These are phyloP conservation scores for Colletotrichum musae DNA, from an alignment of 2,329 filamentous ascomycete species.

Conservation along the genomic window DNA sequence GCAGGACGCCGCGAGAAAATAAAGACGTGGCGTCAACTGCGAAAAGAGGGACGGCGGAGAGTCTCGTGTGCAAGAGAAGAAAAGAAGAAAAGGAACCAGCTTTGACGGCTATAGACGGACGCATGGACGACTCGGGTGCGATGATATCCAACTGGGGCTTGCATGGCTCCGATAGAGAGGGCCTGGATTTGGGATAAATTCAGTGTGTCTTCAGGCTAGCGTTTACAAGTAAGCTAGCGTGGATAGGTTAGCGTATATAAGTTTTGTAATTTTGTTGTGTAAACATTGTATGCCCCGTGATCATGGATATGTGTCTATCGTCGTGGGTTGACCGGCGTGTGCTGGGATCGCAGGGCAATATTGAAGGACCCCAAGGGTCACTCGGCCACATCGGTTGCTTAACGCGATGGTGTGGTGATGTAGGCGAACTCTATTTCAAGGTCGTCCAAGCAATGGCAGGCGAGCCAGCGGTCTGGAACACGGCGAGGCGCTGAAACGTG, in stretches of 20 bases:
- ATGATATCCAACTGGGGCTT: conserved; percentile 32
- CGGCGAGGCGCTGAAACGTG: not conserved
- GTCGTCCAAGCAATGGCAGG: not conserved
- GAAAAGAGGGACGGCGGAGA: not conserved
- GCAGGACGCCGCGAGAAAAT: not conserved
- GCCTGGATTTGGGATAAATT: conserved; percentile 18
- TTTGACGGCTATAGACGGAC: conserved; percentile 22
- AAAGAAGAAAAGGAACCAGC: not conserved
- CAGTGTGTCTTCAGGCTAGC: conserved; percentile 10
- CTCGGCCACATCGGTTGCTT: not conserved
- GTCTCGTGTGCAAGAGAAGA: conserved; percentile 1
- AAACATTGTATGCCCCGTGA: too few species aligned
- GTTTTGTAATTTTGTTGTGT: conserved; percentile 1
- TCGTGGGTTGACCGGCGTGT: too few species aligned
- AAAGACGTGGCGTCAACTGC: not conserved
- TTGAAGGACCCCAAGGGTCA: not conserved
- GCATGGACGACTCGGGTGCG: conserved; percentile 3
- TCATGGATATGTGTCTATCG: too few species aligned
- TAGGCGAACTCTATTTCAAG: not conserved
- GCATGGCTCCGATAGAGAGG: conserved; percentile 27
- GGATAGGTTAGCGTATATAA: conserved; percentile 12
- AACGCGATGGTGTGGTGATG: not conserved
- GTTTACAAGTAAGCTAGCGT: not conserved
- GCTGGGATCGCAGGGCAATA: not conserved
- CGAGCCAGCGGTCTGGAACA: conserved; percentile 18